phyloP scores from a whole-genome alignment of 768 basidiomycete genomes.

The Trametes sanguinea region DNA sequence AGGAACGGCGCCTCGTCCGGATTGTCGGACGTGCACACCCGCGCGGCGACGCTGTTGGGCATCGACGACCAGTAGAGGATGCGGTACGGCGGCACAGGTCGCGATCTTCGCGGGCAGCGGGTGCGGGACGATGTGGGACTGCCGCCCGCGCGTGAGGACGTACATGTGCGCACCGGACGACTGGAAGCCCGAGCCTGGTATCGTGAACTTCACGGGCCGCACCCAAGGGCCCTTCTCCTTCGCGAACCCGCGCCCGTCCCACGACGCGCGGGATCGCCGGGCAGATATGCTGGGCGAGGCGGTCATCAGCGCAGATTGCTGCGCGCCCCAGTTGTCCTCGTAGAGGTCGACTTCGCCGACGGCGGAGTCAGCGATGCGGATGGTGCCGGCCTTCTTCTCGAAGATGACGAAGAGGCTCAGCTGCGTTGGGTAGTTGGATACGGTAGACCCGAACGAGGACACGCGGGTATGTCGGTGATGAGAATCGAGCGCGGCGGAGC shows the following conservation, averaged over 20 bases:
- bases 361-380: slow-evolving; percentile 77
- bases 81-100: slow-evolving; percentile 51
- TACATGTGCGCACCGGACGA: slow-evolving; percentile 47
- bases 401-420: slow-evolving; percentile 81
- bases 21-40: slow-evolving; percentile 44
- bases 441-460: slow-evolving; percentile 20
- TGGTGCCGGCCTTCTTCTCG: slow-evolving; percentile 86
- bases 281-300: slow-evolving; percentile 25
- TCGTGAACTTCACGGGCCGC: slow-evolving; percentile 47
- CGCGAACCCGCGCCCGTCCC: slow-evolving; percentile 45
- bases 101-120: slow-evolving; percentile 62
- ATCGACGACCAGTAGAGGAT: slow-evolving; percentile 57
- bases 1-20: slow-evolving; percentile 46
- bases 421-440: slow-evolving; percentile 60
- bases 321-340: slow-evolving; percentile 36
- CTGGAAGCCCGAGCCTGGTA: slow-evolving; percentile 32
- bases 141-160: slow-evolving; percentile 67
- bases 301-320: slow-evolving; percentile 26
- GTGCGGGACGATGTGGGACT: slow-evolving; percentile 65
- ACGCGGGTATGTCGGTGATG: slow-evolving; percentile 21
- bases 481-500: slow-evolving; percentile 23
- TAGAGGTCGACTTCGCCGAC: slow-evolving; percentile 77
- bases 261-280: slow-evolving; percentile 44
- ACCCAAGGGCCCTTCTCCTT: slow-evolving; percentile 51
- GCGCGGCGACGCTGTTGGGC: slow-evolving; percentile 55